phyloP scores from a whole-genome alignment of 179 eudicot species.

The Beta macrorhiza region DNA sequence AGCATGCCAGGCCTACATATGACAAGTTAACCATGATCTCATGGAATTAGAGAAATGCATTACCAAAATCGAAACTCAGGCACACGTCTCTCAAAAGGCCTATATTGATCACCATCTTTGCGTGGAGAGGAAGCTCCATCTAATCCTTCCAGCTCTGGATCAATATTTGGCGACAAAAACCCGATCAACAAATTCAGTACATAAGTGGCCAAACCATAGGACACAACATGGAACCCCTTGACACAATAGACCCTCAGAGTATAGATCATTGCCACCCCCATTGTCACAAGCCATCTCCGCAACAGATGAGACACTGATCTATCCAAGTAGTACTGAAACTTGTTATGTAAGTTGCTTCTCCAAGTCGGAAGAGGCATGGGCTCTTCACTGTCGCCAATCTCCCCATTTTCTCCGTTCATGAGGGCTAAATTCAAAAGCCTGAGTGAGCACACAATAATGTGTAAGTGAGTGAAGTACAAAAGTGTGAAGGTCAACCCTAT shows the following conservation, averaged over 20 bases:
- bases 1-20: not conserved
- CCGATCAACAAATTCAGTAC: constrained; percentile 58
- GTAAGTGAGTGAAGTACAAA: not conserved
- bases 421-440: constrained; percentile 13
- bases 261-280: constrained; percentile 44
- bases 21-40: constrained; percentile 5
- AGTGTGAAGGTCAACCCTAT: not conserved
- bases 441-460: not conserved
- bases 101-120: constrained; percentile 43
- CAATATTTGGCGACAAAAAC: constrained; percentile 56
- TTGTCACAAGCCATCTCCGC: constrained; percentile 52
- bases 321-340: constrained; percentile 42
- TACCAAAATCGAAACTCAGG: constrained; percentile 61
- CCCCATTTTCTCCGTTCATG: constrained; percentile 38
- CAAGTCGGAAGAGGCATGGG: constrained; percentile 26
- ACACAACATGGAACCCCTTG: constrained; percentile 51
- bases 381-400: constrained; percentile 26
- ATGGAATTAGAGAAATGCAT: not conserved
- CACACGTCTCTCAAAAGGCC: constrained; percentile 54
- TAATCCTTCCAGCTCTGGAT: constrained; percentile 53
- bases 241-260: constrained; percentile 42
- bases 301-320: constrained; percentile 41
- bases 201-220: constrained; percentile 61
- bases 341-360: constrained; percentile 36
- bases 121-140: constrained; percentile 47